phyloP scores from a whole-genome alignment of 805 yeast species.

The Candida loeiensis region DNA sequence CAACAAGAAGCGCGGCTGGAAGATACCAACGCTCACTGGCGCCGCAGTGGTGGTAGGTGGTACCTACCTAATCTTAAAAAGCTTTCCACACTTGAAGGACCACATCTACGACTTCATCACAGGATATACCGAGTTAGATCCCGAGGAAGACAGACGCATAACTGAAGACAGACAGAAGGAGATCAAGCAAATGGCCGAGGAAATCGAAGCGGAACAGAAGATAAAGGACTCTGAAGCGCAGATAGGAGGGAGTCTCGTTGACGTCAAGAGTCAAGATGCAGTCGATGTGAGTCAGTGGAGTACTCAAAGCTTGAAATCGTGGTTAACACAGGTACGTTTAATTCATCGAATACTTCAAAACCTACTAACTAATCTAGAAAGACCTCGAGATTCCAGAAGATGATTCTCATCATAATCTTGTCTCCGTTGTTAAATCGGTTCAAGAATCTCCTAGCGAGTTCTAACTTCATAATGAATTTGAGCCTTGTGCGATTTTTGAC shows the following conservation, averaged over 20 bases:
- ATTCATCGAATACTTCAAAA: background rate
- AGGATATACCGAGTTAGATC: slow-evolving; percentile 17
- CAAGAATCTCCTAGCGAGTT: slow-evolving; percentile 25
- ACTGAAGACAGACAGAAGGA: slow-evolving; percentile 6
- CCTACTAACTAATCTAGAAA: slow-evolving; percentile 35
- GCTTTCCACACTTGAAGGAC: slow-evolving; percentile 48
- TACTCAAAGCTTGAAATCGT: slow-evolving; percentile 32
- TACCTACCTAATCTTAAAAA: slow-evolving; percentile 38
- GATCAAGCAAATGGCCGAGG: slow-evolving; percentile 8
- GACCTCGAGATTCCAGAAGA: slow-evolving; percentile 44
- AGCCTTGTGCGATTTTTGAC: slow-evolving; percentile 12
- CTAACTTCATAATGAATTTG: slow-evolving; percentile 18
- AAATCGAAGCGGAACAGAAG: slow-evolving; percentile 2
- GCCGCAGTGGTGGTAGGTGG: slow-evolving; percentile 40
- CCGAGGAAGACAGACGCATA: slow-evolving; percentile 9
- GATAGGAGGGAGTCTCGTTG: slow-evolving; percentile 7
- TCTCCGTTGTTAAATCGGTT: slow-evolving; percentile 45
- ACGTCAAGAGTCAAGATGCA: slow-evolving; percentile 10
- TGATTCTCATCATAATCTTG: slow-evolving; percentile 45
- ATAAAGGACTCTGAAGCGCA: background rate
- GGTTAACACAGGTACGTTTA: slow-evolving; percentile 38
- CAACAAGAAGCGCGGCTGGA: slow-evolving; percentile 15
- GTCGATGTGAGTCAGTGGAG: slow-evolving; percentile 34
- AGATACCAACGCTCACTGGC: slow-evolving; percentile 32
- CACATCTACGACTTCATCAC: slow-evolving; percentile 20